These are phyloP conservation scores for Ceratocystis lukuohia DNA, from an alignment of 2,329 filamentous ascomycete species.

Conservation along the genomic window DNA sequence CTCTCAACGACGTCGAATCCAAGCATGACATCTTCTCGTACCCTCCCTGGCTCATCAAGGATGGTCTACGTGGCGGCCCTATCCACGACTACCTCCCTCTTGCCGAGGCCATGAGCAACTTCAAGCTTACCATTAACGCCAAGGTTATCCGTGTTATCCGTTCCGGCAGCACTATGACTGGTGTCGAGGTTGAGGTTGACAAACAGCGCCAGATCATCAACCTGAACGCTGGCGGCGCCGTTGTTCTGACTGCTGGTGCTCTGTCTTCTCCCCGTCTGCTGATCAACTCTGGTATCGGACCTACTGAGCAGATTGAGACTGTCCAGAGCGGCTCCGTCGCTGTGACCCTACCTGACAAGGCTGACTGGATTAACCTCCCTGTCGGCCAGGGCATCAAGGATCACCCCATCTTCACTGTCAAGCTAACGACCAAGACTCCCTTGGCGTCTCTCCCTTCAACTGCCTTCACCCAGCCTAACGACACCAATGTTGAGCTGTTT, in stretches of 20 bases:
- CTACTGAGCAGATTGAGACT: conserved; percentile 42
- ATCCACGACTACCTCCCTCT: conserved; percentile 57
- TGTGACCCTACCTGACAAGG: conserved; percentile 36
- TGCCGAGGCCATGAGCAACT: conserved; percentile 46
- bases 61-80: conserved; percentile 55
- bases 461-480: conserved; percentile 24
- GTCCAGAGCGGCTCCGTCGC: conserved; percentile 39
- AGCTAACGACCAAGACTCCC: conserved; percentile 24
- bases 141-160: conserved; percentile 55
- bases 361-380: conserved; percentile 43
- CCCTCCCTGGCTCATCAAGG: conserved; percentile 52
- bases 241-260: conserved; percentile 44
- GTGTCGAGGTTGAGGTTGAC: conserved; percentile 49
- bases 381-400: conserved; percentile 48
- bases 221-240: conserved; percentile 38
- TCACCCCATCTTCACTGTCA: conserved; percentile 32
- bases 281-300: conserved; percentile 54
- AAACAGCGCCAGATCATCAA: conserved; percentile 32
- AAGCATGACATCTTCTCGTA: conserved; percentile 55
- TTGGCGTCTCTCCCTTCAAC: conserved; percentile 21
- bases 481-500: conserved; percentile 26
- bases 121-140: conserved; percentile 52
- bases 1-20: conserved; percentile 43
- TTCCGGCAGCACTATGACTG: conserved; percentile 46
- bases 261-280: conserved; percentile 57